Conservation (phyloP, 768 basidiomycete genomes). For the Mycena chlorophos region DNA sequence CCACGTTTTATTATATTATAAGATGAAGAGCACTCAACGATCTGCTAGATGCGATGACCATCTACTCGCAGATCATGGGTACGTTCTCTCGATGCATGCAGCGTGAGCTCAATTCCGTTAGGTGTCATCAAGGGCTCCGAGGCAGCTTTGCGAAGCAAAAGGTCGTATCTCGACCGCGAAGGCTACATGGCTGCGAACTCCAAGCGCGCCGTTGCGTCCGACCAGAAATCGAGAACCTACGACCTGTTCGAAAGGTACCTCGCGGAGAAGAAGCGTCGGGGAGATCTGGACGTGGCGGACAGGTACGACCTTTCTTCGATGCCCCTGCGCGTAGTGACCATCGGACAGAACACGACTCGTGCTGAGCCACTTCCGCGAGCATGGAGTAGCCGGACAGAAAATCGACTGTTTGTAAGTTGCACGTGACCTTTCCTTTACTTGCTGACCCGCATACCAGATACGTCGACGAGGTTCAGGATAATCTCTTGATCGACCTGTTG, state of each 20-base stretch:
- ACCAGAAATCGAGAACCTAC: conserved; percentile 50
- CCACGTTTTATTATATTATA: conserved; percentile 1
- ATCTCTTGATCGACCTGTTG: conserved; percentile 62
- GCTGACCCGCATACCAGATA: conserved; percentile 43
- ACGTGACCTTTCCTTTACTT: neutral
- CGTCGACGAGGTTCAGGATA: conserved; percentile 75
- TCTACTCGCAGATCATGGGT: conserved; percentile 70
- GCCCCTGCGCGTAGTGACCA: neutral
- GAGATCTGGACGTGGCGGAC: conserved; percentile 60
- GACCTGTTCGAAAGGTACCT: conserved; percentile 54
- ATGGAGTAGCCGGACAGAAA: conserved; percentile 39
- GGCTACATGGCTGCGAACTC: conserved; percentile 49
- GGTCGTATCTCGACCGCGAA: conserved; percentile 42
- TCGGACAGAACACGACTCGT: conserved; percentile 51
- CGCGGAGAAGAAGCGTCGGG: conserved; percentile 40
- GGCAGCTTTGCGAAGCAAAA: conserved; percentile 36
- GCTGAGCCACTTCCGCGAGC: conserved; percentile 34
- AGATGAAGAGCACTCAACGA: neutral
- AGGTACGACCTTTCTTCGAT: conserved; percentile 36
- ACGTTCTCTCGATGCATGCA: too few species aligned
- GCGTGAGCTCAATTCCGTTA: conserved; percentile 19
- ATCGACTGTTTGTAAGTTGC: conserved; percentile 56
- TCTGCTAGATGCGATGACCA: conserved; percentile 54
- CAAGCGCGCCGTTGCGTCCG: conserved; percentile 55
- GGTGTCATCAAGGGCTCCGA: conserved; percentile 76